phyloP scores from a whole-genome alignment of 2,329 filamentous ascomycete genomes.

The Fusarium scirpi region DNA sequence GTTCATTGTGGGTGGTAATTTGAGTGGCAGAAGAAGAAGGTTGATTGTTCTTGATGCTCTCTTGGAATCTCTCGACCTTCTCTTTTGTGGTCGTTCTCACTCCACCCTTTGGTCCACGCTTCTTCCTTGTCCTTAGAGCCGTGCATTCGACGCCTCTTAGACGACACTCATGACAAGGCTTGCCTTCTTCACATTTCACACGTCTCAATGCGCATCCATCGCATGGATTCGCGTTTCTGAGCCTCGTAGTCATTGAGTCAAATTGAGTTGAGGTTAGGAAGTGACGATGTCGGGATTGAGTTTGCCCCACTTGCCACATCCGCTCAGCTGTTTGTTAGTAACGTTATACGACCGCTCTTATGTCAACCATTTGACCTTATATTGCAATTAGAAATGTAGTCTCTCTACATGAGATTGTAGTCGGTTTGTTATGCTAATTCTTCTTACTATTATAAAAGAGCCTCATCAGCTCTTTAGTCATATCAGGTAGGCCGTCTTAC shows the following conservation, averaged over 20 bases:
- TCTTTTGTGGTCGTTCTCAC: constrained; percentile 28
- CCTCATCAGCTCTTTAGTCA: neutral
- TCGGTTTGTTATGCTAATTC: neutral
- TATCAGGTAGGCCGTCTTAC: neutral
- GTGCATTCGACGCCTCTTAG: constrained; percentile 36
- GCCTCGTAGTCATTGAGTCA: constrained; percentile 22
- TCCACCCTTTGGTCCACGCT: constrained; percentile 36
- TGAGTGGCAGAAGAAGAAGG: neutral
- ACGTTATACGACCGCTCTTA: neutral
- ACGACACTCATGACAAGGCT: constrained; percentile 33
- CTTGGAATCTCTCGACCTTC: constrained; percentile 33
- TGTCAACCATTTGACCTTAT: neutral
- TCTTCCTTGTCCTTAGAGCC: constrained; percentile 21
- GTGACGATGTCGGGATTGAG: constrained; percentile 19
- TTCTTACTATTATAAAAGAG: neutral
- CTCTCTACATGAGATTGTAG: neutral
- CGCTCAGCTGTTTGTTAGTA: neutral
- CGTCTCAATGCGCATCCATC: constrained; percentile 34
- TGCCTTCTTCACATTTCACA: constrained; percentile 37
- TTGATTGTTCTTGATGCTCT: constrained; percentile 20
- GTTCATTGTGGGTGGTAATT: too few species aligned
- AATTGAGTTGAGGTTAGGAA: neutral
- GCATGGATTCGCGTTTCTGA: constrained; percentile 36
- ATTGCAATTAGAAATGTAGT: neutral
- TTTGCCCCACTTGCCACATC: constrained; percentile 30